phyloP scores from a whole-genome alignment of 305 asterid species.

The Withania somnifera region DNA sequence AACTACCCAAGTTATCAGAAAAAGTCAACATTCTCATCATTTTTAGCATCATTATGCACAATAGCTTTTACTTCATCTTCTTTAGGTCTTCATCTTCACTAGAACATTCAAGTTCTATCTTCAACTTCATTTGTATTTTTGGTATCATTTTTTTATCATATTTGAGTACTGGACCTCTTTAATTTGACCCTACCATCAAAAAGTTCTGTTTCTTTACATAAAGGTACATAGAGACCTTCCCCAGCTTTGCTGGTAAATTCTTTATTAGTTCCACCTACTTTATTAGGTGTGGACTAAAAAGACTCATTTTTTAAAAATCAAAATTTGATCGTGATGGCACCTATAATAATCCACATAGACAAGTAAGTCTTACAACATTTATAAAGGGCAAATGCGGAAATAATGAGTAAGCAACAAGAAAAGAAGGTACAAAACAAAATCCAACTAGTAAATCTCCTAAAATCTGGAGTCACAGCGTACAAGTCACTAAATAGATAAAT shows the following conservation, averaged over 20 bases:
- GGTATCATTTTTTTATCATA: neutral
- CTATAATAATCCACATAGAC: too few relatives aligned
- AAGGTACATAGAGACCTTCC: neutral
- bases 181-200: neutral
- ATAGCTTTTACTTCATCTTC: neutral
- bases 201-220: neutral
- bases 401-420: too few relatives aligned
- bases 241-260: neutral
- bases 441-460: too few relatives aligned
- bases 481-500: too few relatives aligned
- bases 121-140: neutral
- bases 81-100: neutral
- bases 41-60: neutral
- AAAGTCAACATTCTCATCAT: neutral
- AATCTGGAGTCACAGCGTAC: too few relatives aligned
- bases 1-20: neutral
- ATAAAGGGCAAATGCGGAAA: too few relatives aligned
- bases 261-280: neutral
- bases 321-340: too few relatives aligned
- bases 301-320: too few relatives aligned
- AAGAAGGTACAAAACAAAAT: too few relatives aligned
- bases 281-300: neutral
- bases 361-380: too few relatives aligned
- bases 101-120: neutral
- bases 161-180: neutral